A percentile compares a stretch with the other conserved stretches of the same genome.
phyloP scores from a whole-genome alignment of 202 grass and related monocot genomes.

The Brachypodium distachyon region DNA sequence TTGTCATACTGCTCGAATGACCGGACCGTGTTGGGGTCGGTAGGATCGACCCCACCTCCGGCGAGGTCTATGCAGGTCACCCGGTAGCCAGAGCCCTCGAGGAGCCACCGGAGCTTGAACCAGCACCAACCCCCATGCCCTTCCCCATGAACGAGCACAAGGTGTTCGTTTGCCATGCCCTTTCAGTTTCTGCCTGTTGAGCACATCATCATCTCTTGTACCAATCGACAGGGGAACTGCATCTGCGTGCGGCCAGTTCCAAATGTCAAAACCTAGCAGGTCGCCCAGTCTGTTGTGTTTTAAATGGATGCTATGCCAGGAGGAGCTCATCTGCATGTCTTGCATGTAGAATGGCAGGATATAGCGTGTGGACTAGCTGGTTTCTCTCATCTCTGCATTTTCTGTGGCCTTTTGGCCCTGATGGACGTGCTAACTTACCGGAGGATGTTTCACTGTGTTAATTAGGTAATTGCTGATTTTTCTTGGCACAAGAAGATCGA shows the following conservation, averaged over 20 bases:
- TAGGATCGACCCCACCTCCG: constrained; percentile 35
- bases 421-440: constrained; percentile 2
- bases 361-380: constrained; percentile 26
- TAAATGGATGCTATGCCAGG: constrained; percentile 10
- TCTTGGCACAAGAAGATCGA: neutral
- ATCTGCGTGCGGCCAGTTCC: neutral
- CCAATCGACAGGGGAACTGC: neutral
- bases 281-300: neutral
- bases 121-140: constrained; percentile 51
- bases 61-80: constrained; percentile 50
- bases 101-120: constrained; percentile 55
- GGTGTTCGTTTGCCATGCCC: constrained; percentile 30
- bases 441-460: neutral
- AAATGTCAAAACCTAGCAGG: constrained; percentile 32
- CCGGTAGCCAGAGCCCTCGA: constrained; percentile 30
- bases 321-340: neutral
- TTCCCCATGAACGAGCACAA: constrained; percentile 52
- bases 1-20: constrained; percentile 34
- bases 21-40: constrained; percentile 24
- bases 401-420: neutral
- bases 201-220: neutral
- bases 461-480: neutral
- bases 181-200: neutral
- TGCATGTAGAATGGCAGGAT: constrained; percentile 17
- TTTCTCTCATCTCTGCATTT: constrained; percentile 26